Evolutionary conservation across 805 yeast species (phyloP).

Genomic region (Metschnikowia orientalis): DNA sequence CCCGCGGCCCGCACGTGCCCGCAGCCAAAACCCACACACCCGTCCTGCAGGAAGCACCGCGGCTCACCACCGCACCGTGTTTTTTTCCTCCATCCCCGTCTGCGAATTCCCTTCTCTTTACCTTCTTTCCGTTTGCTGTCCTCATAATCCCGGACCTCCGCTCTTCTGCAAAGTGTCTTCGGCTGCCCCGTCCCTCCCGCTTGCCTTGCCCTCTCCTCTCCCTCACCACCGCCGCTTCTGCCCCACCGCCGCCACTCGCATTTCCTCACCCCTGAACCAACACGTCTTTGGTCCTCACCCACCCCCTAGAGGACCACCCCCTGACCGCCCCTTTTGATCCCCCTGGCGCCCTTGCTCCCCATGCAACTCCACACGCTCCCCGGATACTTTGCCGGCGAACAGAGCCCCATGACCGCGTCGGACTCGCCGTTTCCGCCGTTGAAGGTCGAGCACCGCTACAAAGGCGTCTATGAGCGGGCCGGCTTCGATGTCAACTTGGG

Average conservation of each 20-base stretch:
- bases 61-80: neutral
- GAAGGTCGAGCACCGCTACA: conserved; percentile 55
- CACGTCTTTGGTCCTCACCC: neutral
- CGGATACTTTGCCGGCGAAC: conserved; percentile 16
- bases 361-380: conserved; percentile 22
- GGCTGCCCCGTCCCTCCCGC: neutral
- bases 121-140: neutral
- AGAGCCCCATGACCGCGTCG: conserved; percentile 19
- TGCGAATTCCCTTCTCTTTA: neutral
- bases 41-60: neutral
- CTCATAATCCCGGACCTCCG: neutral
- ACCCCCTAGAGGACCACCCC: no score
- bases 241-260: neutral
- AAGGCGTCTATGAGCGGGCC: conserved; percentile 75
- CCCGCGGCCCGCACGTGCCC: no score
- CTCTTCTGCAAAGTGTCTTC: neutral
- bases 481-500: conserved; percentile 56
- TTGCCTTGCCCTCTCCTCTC: neutral
- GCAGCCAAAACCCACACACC: no score
- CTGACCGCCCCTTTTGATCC: no score
- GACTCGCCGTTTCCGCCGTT: conserved; percentile 69
- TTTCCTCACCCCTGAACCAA: neutral
- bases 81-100: neutral
- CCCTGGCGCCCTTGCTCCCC: no score
- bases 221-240: conserved; percentile 1